Base-by-base conservation (phyloP, 768 basidiomycete genomes). In the Rubroboletus satanas region DNA sequence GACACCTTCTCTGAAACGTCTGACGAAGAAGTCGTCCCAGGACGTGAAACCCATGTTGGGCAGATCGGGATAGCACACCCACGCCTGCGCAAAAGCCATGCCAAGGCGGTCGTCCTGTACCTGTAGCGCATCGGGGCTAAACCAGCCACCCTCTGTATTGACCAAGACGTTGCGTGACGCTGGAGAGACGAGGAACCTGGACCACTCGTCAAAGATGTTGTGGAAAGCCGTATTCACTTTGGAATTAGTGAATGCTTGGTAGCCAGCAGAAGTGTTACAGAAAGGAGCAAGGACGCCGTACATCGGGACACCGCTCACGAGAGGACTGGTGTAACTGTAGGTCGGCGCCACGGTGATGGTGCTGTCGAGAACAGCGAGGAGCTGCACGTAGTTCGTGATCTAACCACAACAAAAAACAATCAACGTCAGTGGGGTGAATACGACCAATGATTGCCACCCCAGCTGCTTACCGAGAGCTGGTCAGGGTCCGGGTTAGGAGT, bases 11-110 rank as follows among this genome's bases (percentile, higher is more conserved):
- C 70, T 66, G 63, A 81, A 75, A 5, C 58, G 54, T 1, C 83
- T 64, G 21, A 70, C 77, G 65, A 87, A 87, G 72, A 83, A 84
- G 58, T 79, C 73, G 52, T 84, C 83, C 81, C 70, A 81, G 46
- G 75, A 76, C 0, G 7, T 66, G 64, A 68, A 82, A 0, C 84
- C 83, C 56, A 75, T 67, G 55, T 80, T 59, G n/a, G 67, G 58
- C 0, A 65, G 66, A 1, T 61, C 55, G 0, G 79, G 75, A 50
- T 0, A 5, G 17, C 37, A 38, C 37, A 18, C 9, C n/a, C n/a
- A 38, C 6, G 37, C 37, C n/a, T 18, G n/a, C 37, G 17, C 37
- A 18, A 38, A 38, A 18, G 37, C 7, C 37, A 7, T 38, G 17
- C 37, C n/a, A 38, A 38, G 37, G 17, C 37, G 37, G n/a, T 38